A percentile compares a stretch with the other conserved stretches of the same genome.
These are phyloP conservation scores for Suaeda aralocaspica DNA, from an alignment of 148 eudicot species.

Conservation along the genomic window DNA sequence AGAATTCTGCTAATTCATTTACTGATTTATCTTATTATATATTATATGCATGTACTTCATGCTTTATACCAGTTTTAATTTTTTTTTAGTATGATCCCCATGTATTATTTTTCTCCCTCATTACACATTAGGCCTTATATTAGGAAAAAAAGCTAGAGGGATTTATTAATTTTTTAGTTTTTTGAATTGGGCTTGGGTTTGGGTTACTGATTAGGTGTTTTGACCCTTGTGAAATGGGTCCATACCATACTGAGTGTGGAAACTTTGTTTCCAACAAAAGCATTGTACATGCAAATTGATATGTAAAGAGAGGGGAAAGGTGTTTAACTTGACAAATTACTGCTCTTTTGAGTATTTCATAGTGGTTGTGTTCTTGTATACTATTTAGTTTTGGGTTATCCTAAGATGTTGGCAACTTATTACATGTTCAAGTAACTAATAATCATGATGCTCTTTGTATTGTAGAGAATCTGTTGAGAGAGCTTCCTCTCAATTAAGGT, in stretches of 20 bases:
- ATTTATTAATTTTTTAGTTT: background rate
- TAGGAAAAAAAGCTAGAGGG: background rate
- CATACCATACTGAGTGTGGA: constrained; percentile 11
- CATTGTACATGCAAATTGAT: constrained; percentile 11
- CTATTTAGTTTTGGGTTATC: too few relatives aligned
- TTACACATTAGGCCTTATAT: background rate
- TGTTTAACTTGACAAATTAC: background rate
- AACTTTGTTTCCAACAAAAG: background rate
- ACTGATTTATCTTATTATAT: constrained; percentile 18
- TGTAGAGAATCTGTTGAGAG: too few relatives aligned
- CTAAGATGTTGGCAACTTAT: too few relatives aligned
- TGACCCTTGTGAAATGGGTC: constrained; percentile 23
- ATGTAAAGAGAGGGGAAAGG: background rate
- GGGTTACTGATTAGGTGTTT: background rate
- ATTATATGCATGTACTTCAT: constrained; percentile 5
- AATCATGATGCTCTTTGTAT: too few relatives aligned
- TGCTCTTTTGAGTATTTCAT: background rate
- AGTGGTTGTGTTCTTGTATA: too few relatives aligned
- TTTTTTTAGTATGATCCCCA: background rate
- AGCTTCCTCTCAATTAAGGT: too few relatives aligned
- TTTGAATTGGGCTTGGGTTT: background rate
- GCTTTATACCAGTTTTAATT: background rate
- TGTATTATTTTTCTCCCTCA: background rate
- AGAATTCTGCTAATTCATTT: constrained; percentile 32
- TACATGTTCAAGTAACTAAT: too few relatives aligned